phyloP scores from a whole-genome alignment of 352 stramenopile species.

The Phytophthora litchii region DNA sequence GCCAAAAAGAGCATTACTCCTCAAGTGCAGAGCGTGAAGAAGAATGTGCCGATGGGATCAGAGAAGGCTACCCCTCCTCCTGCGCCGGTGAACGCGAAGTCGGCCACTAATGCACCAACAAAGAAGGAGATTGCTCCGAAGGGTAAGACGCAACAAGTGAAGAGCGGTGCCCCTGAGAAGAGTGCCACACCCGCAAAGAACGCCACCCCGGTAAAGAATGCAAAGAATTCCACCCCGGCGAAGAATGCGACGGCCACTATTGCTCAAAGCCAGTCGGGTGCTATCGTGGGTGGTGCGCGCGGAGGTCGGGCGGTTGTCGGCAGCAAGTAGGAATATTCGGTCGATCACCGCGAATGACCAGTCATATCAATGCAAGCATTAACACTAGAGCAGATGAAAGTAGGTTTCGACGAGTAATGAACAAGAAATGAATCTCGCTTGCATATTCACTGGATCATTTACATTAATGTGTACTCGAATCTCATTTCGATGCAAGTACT shows the following conservation, averaged over 20 bases:
- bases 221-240: too few relatives aligned
- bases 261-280: not conserved
- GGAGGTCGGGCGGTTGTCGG: slow-evolving; percentile 5
- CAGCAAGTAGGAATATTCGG: not conserved
- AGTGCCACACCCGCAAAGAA: slow-evolving; percentile 10
- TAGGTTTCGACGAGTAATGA: too few relatives aligned
- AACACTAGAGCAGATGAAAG: too few relatives aligned
- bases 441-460: too few relatives aligned
- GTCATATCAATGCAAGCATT: too few relatives aligned
- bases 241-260: slow-evolving; percentile 7
- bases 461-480: too few relatives aligned
- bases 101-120: not conserved
- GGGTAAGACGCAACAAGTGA: slow-evolving; percentile 1
- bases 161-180: slow-evolving; percentile 5
- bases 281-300: slow-evolving; percentile 17
- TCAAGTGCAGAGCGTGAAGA: slow-evolving; percentile 9
- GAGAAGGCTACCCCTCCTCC: slow-evolving; percentile 16
- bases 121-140: slow-evolving; percentile 2
- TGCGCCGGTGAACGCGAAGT: slow-evolving; percentile 10
- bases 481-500: too few relatives aligned
- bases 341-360: too few relatives aligned
- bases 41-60: slow-evolving; percentile 15
- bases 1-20: slow-evolving; percentile 10
- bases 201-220: not conserved
- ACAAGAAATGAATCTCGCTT: too few relatives aligned